phyloP scores from a whole-genome alignment of 2,329 filamentous ascomycete genomes.

The Rhexocercosporidium sp. region DNA sequence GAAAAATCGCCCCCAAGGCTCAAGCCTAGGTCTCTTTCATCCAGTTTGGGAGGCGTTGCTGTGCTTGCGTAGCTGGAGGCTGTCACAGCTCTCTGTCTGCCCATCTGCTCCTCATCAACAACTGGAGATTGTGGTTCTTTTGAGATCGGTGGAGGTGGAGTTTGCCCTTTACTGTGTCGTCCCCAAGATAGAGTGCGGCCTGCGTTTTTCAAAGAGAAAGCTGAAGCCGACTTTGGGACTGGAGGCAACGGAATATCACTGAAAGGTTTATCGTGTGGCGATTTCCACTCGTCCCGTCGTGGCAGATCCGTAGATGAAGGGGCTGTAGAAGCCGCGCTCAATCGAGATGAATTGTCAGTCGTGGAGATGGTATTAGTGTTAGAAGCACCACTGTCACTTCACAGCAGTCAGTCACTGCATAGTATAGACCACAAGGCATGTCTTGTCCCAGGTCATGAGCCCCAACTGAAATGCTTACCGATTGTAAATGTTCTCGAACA shows the following conservation, averaged over 20 bases:
- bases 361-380: conserved; percentile 44
- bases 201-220: conserved; percentile 41
- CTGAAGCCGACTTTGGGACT: conserved; percentile 37
- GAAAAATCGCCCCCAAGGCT: conserved; percentile 44
- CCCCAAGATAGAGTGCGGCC: conserved; percentile 43
- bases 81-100: conserved; percentile 40
- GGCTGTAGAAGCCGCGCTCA: conserved; percentile 43
- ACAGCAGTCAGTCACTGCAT: conserved; percentile 27
- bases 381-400: conserved; percentile 44
- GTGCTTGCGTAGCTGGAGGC: conserved; percentile 44
- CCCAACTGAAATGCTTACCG: conserved; percentile 38
- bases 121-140: conserved; percentile 35
- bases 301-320: conserved; percentile 41
- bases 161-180: conserved; percentile 35
- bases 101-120: conserved; percentile 30
- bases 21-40: conserved; percentile 38
- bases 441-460: background rate
- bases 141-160: conserved; percentile 24
- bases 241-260: conserved; percentile 40
- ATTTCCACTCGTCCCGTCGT: conserved; percentile 39
- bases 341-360: conserved; percentile 43
- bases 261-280: conserved; percentile 39
- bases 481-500: conserved; percentile 42
- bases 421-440: background rate
- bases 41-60: conserved; percentile 40